A percentile compares a stretch with the other conserved stretches of the same genome.
These are phyloP conservation scores for Yamadazyma kitorensis DNA, from an alignment of 805 yeast genomes.

Conservation along the genomic window DNA sequence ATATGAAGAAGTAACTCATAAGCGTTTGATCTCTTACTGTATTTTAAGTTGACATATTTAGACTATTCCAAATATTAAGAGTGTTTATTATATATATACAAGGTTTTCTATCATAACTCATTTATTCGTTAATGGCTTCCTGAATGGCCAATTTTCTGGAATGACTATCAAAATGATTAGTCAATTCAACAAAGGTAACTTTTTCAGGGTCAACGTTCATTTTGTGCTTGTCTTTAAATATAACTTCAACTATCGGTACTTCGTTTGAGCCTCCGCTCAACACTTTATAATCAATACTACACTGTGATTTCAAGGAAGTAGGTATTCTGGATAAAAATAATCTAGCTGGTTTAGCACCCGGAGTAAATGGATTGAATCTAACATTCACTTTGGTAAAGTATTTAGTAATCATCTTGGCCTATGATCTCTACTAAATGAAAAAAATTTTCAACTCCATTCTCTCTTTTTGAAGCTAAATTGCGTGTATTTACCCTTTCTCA, in stretches of 20 bases:
- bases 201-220: slow-evolving; percentile 64
- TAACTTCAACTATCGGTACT: slow-evolving; percentile 66
- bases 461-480: too few relatives aligned
- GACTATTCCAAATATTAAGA: too few relatives aligned
- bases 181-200: slow-evolving; percentile 57
- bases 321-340: slow-evolving; percentile 78
- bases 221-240: slow-evolving; percentile 73
- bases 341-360: slow-evolving; percentile 77
- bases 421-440: neutral
- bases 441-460: slow-evolving; percentile 9
- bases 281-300: slow-evolving; percentile 61
- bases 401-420: slow-evolving; percentile 72
- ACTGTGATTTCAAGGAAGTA: slow-evolving; percentile 59
- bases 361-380: slow-evolving; percentile 72
- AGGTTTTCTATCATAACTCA: slow-evolving; percentile 6
- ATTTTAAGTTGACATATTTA: too few relatives aligned
- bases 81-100: slow-evolving; percentile 9
- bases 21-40: too few relatives aligned
- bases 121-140: slow-evolving; percentile 52
- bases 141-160: slow-evolving; percentile 74
- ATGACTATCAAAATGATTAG: slow-evolving; percentile 71
- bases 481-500: too few relatives aligned
- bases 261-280: slow-evolving; percentile 44
- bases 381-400: slow-evolving; percentile 77
- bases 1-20: too few relatives aligned